phyloP scores from a whole-genome alignment of 2,329 filamentous ascomycete genomes.

The Plectosphaerella cucumerina region DNA sequence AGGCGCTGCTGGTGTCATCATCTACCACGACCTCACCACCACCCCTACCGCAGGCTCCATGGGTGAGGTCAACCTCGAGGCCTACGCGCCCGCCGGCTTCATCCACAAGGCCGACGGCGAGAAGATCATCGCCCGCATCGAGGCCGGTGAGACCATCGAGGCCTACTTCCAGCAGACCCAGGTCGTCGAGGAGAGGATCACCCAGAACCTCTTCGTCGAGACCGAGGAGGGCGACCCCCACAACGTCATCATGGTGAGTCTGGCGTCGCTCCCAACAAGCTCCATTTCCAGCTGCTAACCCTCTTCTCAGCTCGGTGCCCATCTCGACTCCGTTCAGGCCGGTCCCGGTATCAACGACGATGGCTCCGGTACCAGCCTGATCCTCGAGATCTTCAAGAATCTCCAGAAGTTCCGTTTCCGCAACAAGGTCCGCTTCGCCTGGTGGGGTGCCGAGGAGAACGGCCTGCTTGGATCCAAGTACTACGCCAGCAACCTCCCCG shows the following conservation, averaged over 20 bases:
- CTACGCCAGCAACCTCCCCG: conserved; percentile 31
- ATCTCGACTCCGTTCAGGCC: conserved; percentile 38
- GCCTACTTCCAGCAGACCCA: conserved; percentile 29
- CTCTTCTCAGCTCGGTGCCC: conserved; percentile 29
- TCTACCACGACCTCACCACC: conserved; percentile 24
- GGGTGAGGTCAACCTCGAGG: conserved; percentile 19
- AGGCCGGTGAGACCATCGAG: conserved; percentile 30
- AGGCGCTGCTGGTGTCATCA: conserved; percentile 23
- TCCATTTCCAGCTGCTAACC: not conserved
- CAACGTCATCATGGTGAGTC: conserved; percentile 30
- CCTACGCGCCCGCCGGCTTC: conserved; percentile 22
- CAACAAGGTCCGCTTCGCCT: conserved; percentile 35
- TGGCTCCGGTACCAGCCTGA: conserved; percentile 34
- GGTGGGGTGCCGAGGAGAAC: conserved; percentile 43
- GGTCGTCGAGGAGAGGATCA: conserved; percentile 33
- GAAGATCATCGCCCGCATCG: conserved; percentile 31
- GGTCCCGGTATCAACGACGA: conserved; percentile 44
- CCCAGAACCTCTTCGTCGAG: conserved; percentile 41
- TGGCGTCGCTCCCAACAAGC: not conserved
- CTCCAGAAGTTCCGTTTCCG: conserved; percentile 29
- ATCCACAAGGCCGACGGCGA: conserved; percentile 33
- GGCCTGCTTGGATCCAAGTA: conserved; percentile 29
- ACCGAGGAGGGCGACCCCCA: conserved; percentile 37
- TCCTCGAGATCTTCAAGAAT: conserved; percentile 37
- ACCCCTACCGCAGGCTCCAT: conserved; percentile 26